Base-by-base conservation (phyloP, 805 yeast genomes). In the Candida multigemmis region DNA sequence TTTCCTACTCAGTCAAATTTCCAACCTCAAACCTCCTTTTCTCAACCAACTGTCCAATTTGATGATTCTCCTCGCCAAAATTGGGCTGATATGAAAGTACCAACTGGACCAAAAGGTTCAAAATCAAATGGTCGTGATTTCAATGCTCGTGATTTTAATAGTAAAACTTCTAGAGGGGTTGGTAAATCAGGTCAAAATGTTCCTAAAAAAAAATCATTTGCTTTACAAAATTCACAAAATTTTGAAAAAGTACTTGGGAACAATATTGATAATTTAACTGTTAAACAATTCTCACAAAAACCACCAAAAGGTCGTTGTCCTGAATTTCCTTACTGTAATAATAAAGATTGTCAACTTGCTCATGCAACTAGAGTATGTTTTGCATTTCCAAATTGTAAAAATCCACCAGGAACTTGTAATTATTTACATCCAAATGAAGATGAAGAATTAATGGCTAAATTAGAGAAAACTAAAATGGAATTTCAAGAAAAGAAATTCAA, bases 371-470 rank as follows among this genome's bases (percentile, higher is more conserved):
- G 71, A 41, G 62, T 63, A 5, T 85, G 96, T 51, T 71, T 68
- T 53, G 72, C 73, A 5, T 83, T 65, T 48, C 91, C 91, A 31
- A 70, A 77, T 41, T 85, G 95, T 56, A 68, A 83, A 14, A 77
- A 79, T 41, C 69, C 77, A 3, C 77, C 80, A 19, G 94, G 93
- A 7, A 81, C 91, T 0, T 85, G 96, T 56, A 76, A 73, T 37
- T 83, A 60, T 42, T 58, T 86, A 38, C 96, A 85, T 49, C 87
- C 93, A 7, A 81, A 81, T 34, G 85, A 85, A 56, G 96, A 85
- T 51, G 80, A 70, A 41, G 81, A 64, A 18, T 60, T 82, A 42
- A 71, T 79, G 56, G 73, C 71, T 20, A 81, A 76, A 46, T 60
- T 77, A 28, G 85, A 76, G 41, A 73, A 67, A 40, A 69, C 74